Base-by-base conservation (phyloP, 2,329 filamentous ascomycete genomes). In the Fusarium luffae region DNA sequence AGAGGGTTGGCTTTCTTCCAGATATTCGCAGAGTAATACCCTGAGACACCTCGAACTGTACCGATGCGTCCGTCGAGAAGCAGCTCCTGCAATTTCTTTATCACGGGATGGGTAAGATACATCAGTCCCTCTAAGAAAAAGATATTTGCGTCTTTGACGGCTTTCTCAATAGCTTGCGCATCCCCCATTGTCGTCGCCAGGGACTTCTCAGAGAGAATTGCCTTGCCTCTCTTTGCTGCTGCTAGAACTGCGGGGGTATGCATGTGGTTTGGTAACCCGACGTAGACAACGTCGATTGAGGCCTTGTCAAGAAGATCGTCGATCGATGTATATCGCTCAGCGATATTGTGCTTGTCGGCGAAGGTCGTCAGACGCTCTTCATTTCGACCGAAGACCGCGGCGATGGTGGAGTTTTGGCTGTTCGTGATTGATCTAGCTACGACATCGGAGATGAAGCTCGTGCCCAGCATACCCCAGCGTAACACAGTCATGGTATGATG, bases 221-320 rank as follows among this genome's bases (percentile, higher is more conserved):
- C 60, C 28, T 43, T 63, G 25, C 60, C 60, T 46, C 60, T 59
- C 58, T 63, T 63, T 14, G 60, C 48, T 18, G 58, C 58, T 9
- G 60, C 60, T 2, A 63, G 23, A 9, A 63, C 60, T 16, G 60
- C 60, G 48, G 58, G 49, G 18, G 48, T 63, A 23, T 63, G 60
- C 60, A 63, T 63, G 21, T 63, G 60, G n/a, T 63, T 63, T 28
- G 60, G 60, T 28, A 63, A 25, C 5, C 60, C 60, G 18, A 63
- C 58, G 7, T 63, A 63, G 3, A 63, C 60, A 4, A 63, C 58
- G 10, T 63, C 60, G 5, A 63, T 48, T 9, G 37, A 27, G n/a
- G 60, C 60, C 18, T 48, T 63, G 8, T 63, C 58, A 0, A 63
- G 48, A 0, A 63, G 27, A 2, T 63, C 60, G 6, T 63, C 58